Percentiles rank a stretch among this genome's conserved stretches.
These are phyloP conservation scores for Mortierella sp. DNA, from an alignment of 371 early-diverging fungal species.

Conservation along the genomic window DNA sequence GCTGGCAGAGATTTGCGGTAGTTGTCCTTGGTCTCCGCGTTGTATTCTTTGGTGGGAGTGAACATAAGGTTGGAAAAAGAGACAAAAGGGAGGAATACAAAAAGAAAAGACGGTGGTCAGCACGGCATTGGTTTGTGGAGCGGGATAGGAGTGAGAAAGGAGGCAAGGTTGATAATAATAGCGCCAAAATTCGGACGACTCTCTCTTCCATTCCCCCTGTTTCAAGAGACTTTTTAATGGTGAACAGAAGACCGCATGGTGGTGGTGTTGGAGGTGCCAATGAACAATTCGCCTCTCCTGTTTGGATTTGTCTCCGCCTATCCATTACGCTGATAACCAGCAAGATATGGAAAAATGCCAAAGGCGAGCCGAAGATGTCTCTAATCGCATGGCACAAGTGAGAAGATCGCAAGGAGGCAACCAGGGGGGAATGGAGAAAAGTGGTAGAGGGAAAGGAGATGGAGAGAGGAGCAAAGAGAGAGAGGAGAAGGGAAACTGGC, in stretches of 20 bases:
- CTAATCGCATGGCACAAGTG: not conserved
- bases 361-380: not conserved
- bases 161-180: not conserved
- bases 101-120: not conserved
- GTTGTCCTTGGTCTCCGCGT: constrained; percentile 22
- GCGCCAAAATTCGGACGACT: not conserved
- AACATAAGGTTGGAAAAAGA: not conserved
- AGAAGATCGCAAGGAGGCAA: constrained; percentile 4
- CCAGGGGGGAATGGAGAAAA: constrained; percentile 5
- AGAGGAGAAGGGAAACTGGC: not conserved
- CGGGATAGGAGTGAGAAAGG: constrained; percentile 12
- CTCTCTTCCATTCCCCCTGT: not conserved
- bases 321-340: not conserved
- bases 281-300: not conserved
- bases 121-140: constrained; percentile 7
- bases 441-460: not conserved
- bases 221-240: constrained; percentile 2
- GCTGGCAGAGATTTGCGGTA: constrained; percentile 52
- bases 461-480: not conserved
- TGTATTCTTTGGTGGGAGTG: constrained; percentile 19
- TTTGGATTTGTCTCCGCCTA: not conserved
- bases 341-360: not conserved
- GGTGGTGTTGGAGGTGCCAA: not conserved
- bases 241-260: not conserved
- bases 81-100: constrained; percentile 1